phyloP scores from a whole-genome alignment of 2,329 filamentous ascomycete species.

The Trichoderma sp. region DNA sequence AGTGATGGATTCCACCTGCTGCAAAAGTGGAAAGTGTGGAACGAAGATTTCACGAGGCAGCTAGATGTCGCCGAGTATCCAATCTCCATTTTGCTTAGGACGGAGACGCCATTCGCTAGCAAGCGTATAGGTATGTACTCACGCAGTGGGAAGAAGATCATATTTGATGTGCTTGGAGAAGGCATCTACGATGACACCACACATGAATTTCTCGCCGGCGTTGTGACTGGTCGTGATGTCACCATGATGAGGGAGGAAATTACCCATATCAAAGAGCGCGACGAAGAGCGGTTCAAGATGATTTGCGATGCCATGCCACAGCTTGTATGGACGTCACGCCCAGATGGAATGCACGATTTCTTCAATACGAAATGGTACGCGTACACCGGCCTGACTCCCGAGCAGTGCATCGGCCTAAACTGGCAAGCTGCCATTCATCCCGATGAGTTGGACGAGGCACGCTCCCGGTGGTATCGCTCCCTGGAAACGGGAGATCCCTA shows the following conservation, averaged over 20 bases:
- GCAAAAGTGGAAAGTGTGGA: constrained; percentile 58
- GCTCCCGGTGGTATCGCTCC: constrained; percentile 57
- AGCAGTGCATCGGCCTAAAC: constrained; percentile 58
- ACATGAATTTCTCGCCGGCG: constrained; percentile 69
- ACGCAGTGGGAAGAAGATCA: constrained; percentile 46
- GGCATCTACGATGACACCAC: constrained; percentile 63
- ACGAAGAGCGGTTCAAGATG: constrained; percentile 69
- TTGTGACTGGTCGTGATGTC: constrained; percentile 70
- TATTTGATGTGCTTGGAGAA: constrained; percentile 66
- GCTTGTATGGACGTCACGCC: constrained; percentile 69
- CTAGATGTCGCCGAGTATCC: constrained; percentile 62
- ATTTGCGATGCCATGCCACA: constrained; percentile 73
- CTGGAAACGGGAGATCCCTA: constrained; percentile 67
- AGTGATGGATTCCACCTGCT: constrained; percentile 56
- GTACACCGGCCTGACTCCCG: constrained; percentile 66
- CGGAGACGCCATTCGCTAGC: constrained; percentile 56
- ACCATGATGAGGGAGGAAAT: constrained; percentile 68
- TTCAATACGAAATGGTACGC: constrained; percentile 75
- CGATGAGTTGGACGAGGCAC: constrained; percentile 61
- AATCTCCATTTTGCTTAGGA: constrained; percentile 61
- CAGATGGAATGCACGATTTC: constrained; percentile 67
- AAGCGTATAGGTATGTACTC: constrained; percentile 63
- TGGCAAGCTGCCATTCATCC: constrained; percentile 66
- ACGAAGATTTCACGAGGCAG: constrained; percentile 60
- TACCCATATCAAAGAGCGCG: constrained; percentile 63